Evolutionary conservation across 2,329 filamentous ascomycete genomes (phyloP).

Genomic region (Nemania abortiva): DNA sequence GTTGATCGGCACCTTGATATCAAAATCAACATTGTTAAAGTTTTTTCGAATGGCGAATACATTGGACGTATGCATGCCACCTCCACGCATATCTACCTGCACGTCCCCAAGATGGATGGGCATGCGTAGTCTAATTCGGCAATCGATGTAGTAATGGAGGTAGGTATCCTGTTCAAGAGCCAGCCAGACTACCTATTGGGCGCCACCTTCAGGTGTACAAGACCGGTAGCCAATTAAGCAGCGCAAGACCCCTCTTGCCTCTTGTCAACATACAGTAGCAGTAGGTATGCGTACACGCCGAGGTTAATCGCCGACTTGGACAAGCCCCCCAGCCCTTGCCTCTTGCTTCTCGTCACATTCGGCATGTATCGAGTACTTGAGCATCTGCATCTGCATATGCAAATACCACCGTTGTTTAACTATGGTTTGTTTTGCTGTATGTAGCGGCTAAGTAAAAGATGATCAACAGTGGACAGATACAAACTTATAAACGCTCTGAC

Average conservation of each 20-base stretch:
- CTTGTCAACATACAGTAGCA: background rate
- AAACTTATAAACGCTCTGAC: background rate
- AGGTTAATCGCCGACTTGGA: conserved; percentile 33
- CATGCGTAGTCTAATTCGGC: conserved; percentile 6
- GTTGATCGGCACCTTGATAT: background rate
- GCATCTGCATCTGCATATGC: background rate
- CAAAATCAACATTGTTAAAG: background rate
- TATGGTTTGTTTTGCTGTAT: background rate
- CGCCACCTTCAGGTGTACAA: conserved; percentile 1
- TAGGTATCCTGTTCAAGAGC: background rate
- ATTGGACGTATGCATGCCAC: background rate
- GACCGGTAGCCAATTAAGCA: conserved; percentile 18
- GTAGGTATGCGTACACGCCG: conserved; percentile 5
- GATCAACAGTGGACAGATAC: background rate
- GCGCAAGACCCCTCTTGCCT: background rate
- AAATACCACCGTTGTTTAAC: background rate
- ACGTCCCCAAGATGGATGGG: background rate
- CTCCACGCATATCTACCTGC: too few species aligned
- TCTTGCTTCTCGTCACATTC: conserved; percentile 1
- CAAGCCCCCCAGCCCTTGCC: conserved; percentile 11
- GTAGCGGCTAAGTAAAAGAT: background rate
- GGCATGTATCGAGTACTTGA: conserved; percentile 10
- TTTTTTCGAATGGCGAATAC: background rate
- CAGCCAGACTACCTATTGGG: conserved; percentile 4
- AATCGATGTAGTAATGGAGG: background rate